These are phyloP conservation scores for Actinidia polygama DNA, from an alignment of 179 eudicot genomes.

Conservation along the genomic window DNA sequence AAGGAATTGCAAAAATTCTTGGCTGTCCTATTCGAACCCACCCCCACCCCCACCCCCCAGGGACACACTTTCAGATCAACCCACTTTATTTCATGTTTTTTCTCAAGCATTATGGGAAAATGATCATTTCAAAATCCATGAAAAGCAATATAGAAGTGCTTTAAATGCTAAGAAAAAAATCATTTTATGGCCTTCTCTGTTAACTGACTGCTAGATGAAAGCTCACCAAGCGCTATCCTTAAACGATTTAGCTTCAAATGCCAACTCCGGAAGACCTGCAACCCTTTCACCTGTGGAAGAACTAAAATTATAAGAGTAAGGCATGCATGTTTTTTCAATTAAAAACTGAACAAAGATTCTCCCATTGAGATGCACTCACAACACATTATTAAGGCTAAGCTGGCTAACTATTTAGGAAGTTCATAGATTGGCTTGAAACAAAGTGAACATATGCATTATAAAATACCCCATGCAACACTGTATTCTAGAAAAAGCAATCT, in stretches of 20 bases:
- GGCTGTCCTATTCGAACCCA: no score
- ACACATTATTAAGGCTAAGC: background rate
- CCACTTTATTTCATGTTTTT: no score
- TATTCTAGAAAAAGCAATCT: no score
- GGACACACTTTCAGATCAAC: no score
- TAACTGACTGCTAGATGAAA: background rate
- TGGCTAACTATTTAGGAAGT: background rate
- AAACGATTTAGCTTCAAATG: slow-evolving; percentile 74
- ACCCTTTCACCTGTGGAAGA: slow-evolving; percentile 52
- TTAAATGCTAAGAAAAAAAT: background rate
- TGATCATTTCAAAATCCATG: background rate
- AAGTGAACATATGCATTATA: background rate
- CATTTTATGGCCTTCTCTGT: background rate
- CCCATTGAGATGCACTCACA: background rate
- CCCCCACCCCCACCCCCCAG: no score
- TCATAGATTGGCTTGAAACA: background rate
- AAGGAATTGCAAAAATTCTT: no score
- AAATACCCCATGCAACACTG: background rate
- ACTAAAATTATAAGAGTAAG: background rate
- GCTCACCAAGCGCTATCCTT: slow-evolving; percentile 82
- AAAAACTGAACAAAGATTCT: background rate
- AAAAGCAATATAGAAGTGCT: background rate
- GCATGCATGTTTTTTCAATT: background rate
- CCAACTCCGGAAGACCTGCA: slow-evolving; percentile 52
- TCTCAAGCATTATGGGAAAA: background rate